Evolutionary conservation across 495 filamentous ascomycete genomes (phyloP).

Genomic region (Amorphotheca resinae): DNA sequence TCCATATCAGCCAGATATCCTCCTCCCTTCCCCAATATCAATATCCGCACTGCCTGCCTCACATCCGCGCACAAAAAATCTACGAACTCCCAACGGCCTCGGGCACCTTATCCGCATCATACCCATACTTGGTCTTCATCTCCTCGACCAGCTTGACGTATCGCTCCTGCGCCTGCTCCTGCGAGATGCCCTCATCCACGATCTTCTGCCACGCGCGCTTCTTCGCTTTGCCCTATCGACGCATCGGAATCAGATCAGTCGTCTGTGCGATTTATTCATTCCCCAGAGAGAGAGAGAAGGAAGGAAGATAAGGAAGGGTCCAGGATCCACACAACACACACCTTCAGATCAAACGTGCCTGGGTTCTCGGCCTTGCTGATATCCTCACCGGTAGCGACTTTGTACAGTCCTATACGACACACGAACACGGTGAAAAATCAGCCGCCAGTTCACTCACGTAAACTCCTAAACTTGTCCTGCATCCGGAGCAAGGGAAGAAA

Average conservation of each 20-base stretch:
- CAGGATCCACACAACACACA: too few species aligned
- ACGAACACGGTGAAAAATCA: too few species aligned
- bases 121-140: conserved; percentile 57
- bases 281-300: too few species aligned
- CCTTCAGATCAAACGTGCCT: conserved; percentile 45
- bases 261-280: too few species aligned
- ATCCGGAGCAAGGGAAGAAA: background rate
- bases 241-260: too few species aligned
- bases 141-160: conserved; percentile 62
- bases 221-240: conserved; percentile 61
- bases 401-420: conserved; percentile 33
- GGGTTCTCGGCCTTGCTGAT: conserved; percentile 30
- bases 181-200: conserved; percentile 41
- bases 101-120: conserved; percentile 39
- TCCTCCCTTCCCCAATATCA: too few species aligned
- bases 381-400: conserved; percentile 38
- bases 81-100: conserved; percentile 34
- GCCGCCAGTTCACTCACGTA: too few species aligned
- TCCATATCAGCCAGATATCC: too few species aligned
- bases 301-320: background rate
- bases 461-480: background rate
- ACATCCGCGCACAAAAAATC: too few species aligned
- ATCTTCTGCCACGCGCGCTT: conserved; percentile 58
- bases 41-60: too few species aligned
- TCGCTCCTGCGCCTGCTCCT: conserved; percentile 53